Evolutionary conservation across 2,329 filamentous ascomycete species (phyloP), one percentile per base, ranked within the genome.

Genomic region (Colletotrichum eleusines): DNA sequence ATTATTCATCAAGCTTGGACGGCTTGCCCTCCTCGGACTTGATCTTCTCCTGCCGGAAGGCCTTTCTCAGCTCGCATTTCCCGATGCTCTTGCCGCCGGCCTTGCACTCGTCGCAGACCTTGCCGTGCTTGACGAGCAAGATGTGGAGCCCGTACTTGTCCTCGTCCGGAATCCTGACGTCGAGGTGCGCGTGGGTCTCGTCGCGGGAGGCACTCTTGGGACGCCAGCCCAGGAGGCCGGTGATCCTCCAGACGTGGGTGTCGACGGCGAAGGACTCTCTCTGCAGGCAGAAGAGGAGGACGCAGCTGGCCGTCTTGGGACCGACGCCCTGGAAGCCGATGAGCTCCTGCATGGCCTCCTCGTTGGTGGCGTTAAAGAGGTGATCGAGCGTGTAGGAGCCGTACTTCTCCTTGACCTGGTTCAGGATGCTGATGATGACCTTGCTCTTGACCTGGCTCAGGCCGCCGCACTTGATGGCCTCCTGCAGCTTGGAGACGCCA

Each of bases 391-490:
- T 84, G 74, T 85, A 86, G 1, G 26, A 54, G 5, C 83, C 84
- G 75, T 84, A 78, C 38, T 75, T 74, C 28, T 74, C 77, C 63
- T 88, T 84, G 46, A 90, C 91, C 76, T 93, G 90, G 58, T 86
- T 82, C 75, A 95, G 81, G 63, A 94, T 91, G 44, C 82, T 80
- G 74, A 94, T 88, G 74, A 95, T 93, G 74, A 90, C 89, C 69
- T 88, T 90, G 76, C 89, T 92, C 80, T 95, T 96, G n/a, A 88
- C 84, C 44, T 87, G 87, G 18, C 90, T 91, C 1, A 95, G 83
- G 0, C 93, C 93, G 38, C 93, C 93, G 31, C 85, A 85, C 77
- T 89, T 89, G 76, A 95, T 94, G 0, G 92, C 88, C 74, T 89
- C 84, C 71, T 84, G 80, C 7, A 86, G 78, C 73, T 79, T 80